Evolutionary conservation across 202 grass and related monocot genomes (phyloP).

Genomic region (Musa balbisiana): DNA sequence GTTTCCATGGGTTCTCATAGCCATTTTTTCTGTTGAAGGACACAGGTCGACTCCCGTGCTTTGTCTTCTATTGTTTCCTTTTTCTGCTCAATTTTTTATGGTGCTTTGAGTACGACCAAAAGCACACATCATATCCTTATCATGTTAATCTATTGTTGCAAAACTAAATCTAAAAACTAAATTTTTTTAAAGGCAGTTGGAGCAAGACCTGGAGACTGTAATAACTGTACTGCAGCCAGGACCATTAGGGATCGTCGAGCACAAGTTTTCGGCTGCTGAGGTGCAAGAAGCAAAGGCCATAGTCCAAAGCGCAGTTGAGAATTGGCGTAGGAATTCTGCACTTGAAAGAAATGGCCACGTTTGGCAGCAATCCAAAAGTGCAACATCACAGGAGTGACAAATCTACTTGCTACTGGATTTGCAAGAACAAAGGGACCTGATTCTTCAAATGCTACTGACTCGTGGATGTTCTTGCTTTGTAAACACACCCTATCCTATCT

Average conservation of each 20-base stretch:
- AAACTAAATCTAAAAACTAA: not conserved
- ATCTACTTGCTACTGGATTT: no score
- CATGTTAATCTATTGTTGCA: not conserved
- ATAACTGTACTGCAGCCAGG: constrained; percentile 75
- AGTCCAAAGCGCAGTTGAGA: constrained; percentile 47
- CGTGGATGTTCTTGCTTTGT: no score
- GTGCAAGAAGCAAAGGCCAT: constrained; percentile 42
- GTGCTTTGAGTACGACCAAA: not conserved
- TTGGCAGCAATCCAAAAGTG: no score
- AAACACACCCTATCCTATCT: no score
- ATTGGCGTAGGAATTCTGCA: constrained; percentile 43
- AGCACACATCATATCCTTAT: not conserved
- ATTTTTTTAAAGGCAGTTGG: constrained; percentile 51
- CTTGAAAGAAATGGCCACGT: constrained; percentile 25
- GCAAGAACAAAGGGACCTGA: no score
- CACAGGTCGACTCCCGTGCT: no score
- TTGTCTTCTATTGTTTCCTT: not conserved
- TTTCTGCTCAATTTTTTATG: not conserved
- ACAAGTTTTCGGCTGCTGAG: constrained; percentile 60
- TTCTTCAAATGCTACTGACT: no score
- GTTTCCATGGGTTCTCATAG: no score
- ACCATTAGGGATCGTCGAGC: constrained; percentile 73
- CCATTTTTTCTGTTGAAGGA: no score
- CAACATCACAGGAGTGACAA: no score
- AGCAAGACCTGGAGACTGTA: constrained; percentile 79